Evolutionary conservation across 352 stramenopile genomes (phyloP), one percentile per base, ranked within the genome.

Genomic region (Phytopythium chamaehyphon): DNA sequence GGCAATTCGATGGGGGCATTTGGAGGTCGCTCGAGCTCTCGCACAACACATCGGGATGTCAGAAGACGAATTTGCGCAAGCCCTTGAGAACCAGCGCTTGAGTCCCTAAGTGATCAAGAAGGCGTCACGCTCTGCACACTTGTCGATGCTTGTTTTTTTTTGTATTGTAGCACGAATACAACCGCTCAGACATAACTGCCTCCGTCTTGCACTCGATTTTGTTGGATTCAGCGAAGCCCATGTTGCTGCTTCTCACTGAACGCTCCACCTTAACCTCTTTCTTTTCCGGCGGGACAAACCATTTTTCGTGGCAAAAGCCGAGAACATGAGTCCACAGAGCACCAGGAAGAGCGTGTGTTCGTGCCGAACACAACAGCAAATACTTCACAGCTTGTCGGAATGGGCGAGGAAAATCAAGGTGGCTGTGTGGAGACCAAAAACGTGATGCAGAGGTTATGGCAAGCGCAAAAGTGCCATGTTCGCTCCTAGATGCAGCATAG

Each of bases 391-490:
- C 59, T 9, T 45, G 46, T 3, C 64, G 72, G 39, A 85, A 89
- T 12, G 54, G 56, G 5, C 42, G 38, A 1, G 79, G 72, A 39
- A 84, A 90, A 28, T 71, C 39, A 0, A 10, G 14, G 39, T 88
- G 79, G 31, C 76, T 86, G 10, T 40, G 51, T 2, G 57, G 38
- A 21, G 70, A 78, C 79, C 79, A 90, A 11, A 59, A 59, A 12
- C 76, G 73, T 37, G 44, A 63, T 0, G 62, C 55, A 1, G 69
- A 45, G 23, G 72, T 56, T 7, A 90, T 50, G 23, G 80, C 68
- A 28, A 83, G 71, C 18, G 70, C 76, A 55, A 88, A 86, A 1
- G 55, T 84, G 11, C 79, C 79, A 21, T 78, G 69, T 46, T 90
- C 79, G 10, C 79, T 69, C 23, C 46, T 54, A 19, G 50, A 57